These are phyloP conservation scores for Coriolopsis trogii DNA, from an alignment of 1,284 basidiomycete species.

Conservation along the genomic window DNA sequence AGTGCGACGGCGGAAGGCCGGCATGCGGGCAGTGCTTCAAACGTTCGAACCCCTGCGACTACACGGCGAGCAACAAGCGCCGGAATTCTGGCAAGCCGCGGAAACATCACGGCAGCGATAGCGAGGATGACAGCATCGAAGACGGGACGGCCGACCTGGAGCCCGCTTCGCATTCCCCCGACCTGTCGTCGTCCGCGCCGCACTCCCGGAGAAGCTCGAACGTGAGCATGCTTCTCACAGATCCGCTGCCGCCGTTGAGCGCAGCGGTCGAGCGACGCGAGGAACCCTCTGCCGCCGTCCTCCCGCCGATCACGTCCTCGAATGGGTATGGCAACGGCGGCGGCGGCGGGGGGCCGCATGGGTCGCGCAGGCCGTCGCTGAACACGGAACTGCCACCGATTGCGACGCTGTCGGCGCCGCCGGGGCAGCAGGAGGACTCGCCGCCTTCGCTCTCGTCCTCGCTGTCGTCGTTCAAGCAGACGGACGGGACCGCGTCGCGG, in stretches of 20 bases:
- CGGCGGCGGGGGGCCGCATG: conserved; percentile 11
- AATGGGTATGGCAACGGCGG: too few relatives aligned
- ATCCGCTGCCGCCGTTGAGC: conserved; percentile 33
- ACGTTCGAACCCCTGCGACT: conserved; percentile 74
- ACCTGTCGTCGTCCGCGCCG: conserved; percentile 53
- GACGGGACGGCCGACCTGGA: conserved; percentile 46
- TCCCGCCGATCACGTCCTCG: conserved; percentile 31
- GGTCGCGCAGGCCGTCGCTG: conserved; percentile 19
- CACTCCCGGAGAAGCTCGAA: conserved; percentile 64
- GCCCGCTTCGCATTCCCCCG: conserved; percentile 62
- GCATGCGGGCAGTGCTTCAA: conserved; percentile 80
- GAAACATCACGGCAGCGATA: conserved; percentile 63
- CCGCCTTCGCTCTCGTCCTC: conserved; percentile 8
- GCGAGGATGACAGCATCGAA: conserved; percentile 59
- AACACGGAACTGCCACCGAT: conserved; percentile 67
- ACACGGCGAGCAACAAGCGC: conserved; percentile 74
- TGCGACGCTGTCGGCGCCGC: conserved; percentile 57
- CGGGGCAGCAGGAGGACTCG: conserved; percentile 19
- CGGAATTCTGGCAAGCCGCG: conserved; percentile 56
- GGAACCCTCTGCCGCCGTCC: conserved; percentile 25
- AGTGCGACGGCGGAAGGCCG: conserved; percentile 80
- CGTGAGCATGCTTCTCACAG: conserved; percentile 41
- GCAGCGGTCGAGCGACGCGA: conserved; percentile 31
- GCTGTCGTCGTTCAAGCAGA: conserved; percentile 21
- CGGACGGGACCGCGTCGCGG: conserved; percentile 17